A percentile compares a stretch with the other conserved stretches of the same genome.
Conservation (phyloP, 164 flowering plant genomes). For the Taxillus chinensis region DNA sequence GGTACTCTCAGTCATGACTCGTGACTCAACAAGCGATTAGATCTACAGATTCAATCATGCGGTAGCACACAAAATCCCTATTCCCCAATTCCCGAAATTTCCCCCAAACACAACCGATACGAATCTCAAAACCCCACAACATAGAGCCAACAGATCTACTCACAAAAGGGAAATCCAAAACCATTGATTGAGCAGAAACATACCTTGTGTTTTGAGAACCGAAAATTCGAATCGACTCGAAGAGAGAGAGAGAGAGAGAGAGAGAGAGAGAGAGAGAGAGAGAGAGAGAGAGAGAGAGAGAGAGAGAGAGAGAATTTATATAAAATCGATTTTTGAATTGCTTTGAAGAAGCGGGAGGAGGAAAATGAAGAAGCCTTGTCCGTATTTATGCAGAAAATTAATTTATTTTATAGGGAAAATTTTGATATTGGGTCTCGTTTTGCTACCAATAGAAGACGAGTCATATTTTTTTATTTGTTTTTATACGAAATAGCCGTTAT, state of each 20-base stretch:
- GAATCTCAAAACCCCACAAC: neutral
- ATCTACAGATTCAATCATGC: neutral
- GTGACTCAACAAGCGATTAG: neutral
- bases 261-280: neutral
- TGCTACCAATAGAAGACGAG: too few species aligned
- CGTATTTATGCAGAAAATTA: too few species aligned
- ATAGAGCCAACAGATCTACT: slow-evolving; percentile 6
- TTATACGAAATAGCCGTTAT: too few species aligned
- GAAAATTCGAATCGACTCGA: neutral
- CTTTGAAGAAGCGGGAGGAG: slow-evolving; percentile 26
- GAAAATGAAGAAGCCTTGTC: neutral
- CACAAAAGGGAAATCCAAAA: neutral
- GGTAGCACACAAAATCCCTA: neutral
- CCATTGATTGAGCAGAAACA: neutral
- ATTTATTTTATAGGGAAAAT: too few species aligned
- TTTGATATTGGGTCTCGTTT: too few species aligned
- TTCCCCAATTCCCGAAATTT: neutral
- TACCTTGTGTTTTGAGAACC: slow-evolving; percentile 4
- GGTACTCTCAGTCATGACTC: too few species aligned
- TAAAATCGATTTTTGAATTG: slow-evolving; percentile 19
- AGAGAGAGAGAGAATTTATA: neutral
- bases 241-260: neutral
- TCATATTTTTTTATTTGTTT: too few species aligned
- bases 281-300: neutral
- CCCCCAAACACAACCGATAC: neutral